Evolutionary conservation across 2,329 filamentous ascomycete species (phyloP), one percentile per base, ranked within the genome.

Genomic region (Cadophora sp.): DNA sequence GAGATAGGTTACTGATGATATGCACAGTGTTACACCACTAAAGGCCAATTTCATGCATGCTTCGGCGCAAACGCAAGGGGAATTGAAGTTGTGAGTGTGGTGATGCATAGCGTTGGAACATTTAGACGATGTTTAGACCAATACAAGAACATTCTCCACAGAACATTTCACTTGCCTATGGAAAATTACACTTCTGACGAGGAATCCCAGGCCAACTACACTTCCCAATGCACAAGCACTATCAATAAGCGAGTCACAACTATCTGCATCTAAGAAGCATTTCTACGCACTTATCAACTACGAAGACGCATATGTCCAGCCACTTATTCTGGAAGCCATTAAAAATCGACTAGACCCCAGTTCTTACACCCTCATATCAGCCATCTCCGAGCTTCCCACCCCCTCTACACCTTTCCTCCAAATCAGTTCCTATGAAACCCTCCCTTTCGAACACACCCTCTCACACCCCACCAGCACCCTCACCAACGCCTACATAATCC

Each of bases 31-130:
- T 66, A 97, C 96, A 4, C 93, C 95, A 16, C 80, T 98, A 73
- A 92, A 92, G 79, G 94, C 95, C 51, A 97, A 97, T 80, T 99
- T 97, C 79, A 94, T 92, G 87, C 93, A 95, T 79, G 85, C 87
- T 12, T 82, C 87, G 70, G 83, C 87, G 69, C 84, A 89, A 69
- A 83, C 89, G 74, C 83, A 89, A 70, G 85, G 89, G 76, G 93
- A 97, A 83, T 84, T 97, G 78, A 90, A 91, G 84, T 82, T 97
- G 89, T 97, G 87, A 94, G 92, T 93, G 70, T 74, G 77, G 75
- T 72, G 76, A 77, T 77, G 75, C 74, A 79, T 76, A 74, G 74
- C 67, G 66, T 75, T 75, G 72, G 70, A 71, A 66, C 68, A 73
- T 70, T 55, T 76, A 77, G 75, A 77, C 70, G 69, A 75, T 75